phyloP scores from a whole-genome alignment of 139 green algal genomes.

The Chlorella sp. region DNA sequence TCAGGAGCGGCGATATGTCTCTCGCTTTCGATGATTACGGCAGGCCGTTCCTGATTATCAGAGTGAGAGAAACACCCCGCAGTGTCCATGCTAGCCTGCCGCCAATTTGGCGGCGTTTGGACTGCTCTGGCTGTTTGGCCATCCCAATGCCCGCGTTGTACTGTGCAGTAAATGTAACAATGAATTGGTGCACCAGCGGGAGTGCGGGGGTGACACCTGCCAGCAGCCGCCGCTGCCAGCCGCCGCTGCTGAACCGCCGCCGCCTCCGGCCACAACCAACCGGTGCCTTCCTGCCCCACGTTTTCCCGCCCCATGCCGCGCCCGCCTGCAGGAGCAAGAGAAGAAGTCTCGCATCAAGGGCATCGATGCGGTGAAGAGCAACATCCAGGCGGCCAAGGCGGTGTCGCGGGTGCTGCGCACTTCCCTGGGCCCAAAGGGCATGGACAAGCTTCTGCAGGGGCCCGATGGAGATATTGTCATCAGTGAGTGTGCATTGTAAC shows the following conservation, averaged over 20 bases:
- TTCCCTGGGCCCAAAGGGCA: slow-evolving; percentile 93
- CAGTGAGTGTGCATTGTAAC: slow-evolving; percentile 72
- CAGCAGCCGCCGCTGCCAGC: no score
- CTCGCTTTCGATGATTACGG: slow-evolving; percentile 98
- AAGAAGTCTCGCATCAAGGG: slow-evolving; percentile 87
- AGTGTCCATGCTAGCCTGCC: background rate
- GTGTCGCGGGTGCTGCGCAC: slow-evolving; percentile 89
- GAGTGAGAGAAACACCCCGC: slow-evolving; percentile 58
- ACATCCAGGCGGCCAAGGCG: slow-evolving; percentile 96
- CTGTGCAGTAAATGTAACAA: no score
- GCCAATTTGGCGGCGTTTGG: background rate
- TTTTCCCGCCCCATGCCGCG: background rate
- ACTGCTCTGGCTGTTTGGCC: background rate
- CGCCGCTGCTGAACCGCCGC: no score
- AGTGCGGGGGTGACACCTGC: no score
- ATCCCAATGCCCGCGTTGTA: background rate
- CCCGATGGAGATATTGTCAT: slow-evolving; percentile 98
- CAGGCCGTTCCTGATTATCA: slow-evolving; percentile 96
- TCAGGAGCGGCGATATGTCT: slow-evolving; percentile 68
- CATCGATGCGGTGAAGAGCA: slow-evolving; percentile 95
- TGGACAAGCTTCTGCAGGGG: slow-evolving; percentile 99
- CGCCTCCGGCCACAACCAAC: no score
- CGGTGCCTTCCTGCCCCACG: background rate
- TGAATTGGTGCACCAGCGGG: background rate
- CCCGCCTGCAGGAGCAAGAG: slow-evolving; percentile 87